phyloP scores from a whole-genome alignment of 805 yeast species.

The Saccharomyces paradoxus region DNA sequence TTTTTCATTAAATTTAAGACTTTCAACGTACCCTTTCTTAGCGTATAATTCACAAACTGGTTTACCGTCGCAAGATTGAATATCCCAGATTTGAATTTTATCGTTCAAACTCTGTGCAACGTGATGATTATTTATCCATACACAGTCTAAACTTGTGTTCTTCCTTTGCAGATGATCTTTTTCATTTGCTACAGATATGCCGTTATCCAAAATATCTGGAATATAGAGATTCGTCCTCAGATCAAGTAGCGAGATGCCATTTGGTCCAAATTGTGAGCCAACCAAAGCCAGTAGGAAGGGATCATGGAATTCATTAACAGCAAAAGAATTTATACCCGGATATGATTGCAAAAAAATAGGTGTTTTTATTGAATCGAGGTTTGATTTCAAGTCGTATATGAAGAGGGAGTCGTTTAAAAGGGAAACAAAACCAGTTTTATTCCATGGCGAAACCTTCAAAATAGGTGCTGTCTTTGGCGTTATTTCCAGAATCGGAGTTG shows the following conservation, averaged over 20 bases:
- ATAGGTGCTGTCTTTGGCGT: constrained; percentile 8
- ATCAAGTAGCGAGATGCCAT: constrained; percentile 71
- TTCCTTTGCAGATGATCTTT: not conserved
- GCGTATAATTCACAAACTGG: constrained; percentile 15
- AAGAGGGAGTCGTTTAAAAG: constrained; percentile 63
- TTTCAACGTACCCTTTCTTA: constrained; percentile 18
- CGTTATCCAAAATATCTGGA: constrained; percentile 13
- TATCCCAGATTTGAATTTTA: constrained; percentile 22
- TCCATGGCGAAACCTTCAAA: constrained; percentile 14
- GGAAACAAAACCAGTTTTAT: constrained; percentile 40
- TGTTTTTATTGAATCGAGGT: constrained; percentile 40
- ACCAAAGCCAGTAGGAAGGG: constrained; percentile 43
- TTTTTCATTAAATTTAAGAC: constrained; percentile 9
- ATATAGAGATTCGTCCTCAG: constrained; percentile 37
- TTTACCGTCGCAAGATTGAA: constrained; percentile 15
- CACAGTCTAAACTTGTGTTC: constrained; percentile 12
- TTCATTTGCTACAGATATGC: constrained; percentile 1
- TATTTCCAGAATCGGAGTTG: not conserved
- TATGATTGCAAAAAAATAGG: constrained; percentile 22
- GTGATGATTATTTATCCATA: constrained; percentile 19
- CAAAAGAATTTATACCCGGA: constrained; percentile 18
- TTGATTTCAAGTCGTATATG: constrained; percentile 60
- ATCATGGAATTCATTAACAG: constrained; percentile 30
- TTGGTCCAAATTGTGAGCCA: constrained; percentile 52
- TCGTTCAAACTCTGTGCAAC: constrained; percentile 16